These are phyloP conservation scores for Ceratobasidium sp. DNA, from an alignment of 1,284 basidiomycete genomes.

Conservation along the genomic window DNA sequence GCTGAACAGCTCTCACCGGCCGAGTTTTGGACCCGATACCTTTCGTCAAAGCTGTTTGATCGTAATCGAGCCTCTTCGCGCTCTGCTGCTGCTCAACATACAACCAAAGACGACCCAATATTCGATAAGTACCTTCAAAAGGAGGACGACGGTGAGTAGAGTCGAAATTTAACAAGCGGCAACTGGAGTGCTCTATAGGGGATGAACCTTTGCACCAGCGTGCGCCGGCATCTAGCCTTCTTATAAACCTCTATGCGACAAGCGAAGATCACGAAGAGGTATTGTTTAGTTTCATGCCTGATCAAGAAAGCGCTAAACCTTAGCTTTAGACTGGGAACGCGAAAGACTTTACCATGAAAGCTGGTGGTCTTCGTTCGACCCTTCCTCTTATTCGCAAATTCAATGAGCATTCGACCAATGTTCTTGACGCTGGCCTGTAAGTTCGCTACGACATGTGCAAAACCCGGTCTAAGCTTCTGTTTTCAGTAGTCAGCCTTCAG, in stretches of 20 bases:
- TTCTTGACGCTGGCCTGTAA: slow-evolving; percentile 80
- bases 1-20: slow-evolving; percentile 77
- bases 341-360: slow-evolving; percentile 94
- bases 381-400: slow-evolving; percentile 96
- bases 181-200: slow-evolving; percentile 59
- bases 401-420: slow-evolving; percentile 94
- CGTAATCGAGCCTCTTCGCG: slow-evolving; percentile 93
- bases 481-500: slow-evolving; percentile 53
- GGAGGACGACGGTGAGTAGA: slow-evolving; percentile 83
- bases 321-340: slow-evolving; percentile 78
- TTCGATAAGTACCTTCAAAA: slow-evolving; percentile 96
- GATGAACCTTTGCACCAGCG: slow-evolving; percentile 80
- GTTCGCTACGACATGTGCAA: slow-evolving; percentile 48
- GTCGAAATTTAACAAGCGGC: slow-evolving; percentile 45
- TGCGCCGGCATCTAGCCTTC: slow-evolving; percentile 75
- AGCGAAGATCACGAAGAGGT: slow-evolving; percentile 93
- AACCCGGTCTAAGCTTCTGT: slow-evolving; percentile 13
- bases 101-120: slow-evolving; percentile 90
- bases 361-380: slow-evolving; percentile 86
- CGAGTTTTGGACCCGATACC: slow-evolving; percentile 97
- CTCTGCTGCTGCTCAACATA: slow-evolving; percentile 82
- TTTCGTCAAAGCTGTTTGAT: slow-evolving; percentile 94
- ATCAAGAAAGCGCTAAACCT: neutral
- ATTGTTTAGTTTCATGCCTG: slow-evolving; percentile 36
- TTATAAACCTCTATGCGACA: slow-evolving; percentile 89